Base-by-base conservation (phyloP, 768 basidiomycete species). In the Fomitopsis serialis region DNA sequence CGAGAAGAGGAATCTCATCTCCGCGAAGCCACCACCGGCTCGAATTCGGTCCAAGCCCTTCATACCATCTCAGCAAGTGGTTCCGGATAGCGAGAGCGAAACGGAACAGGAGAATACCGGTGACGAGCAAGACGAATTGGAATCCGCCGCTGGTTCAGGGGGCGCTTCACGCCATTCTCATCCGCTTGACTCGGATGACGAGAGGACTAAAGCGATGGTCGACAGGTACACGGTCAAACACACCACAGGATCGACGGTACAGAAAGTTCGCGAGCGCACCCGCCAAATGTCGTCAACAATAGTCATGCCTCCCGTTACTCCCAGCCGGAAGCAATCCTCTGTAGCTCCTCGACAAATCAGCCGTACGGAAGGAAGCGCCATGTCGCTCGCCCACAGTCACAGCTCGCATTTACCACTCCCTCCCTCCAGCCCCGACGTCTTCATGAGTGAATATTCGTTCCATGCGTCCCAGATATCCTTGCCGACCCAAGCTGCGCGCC, bases 181-280 rank as follows among this genome's bases (percentile, higher is more conserved):
- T 17, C 42, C 21, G 22, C 42, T 59, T 10, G 59, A 60, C n/a
- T 54, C 56, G 29, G 59, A 60, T 52, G 59, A 60, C 46, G 59
- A 42, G 25, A 51, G 56, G 22, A 57, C 56, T n/a, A 54, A 54
- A 19, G 43, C 40, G 35, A 49, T 57, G 54, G 52, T 57, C 13
- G 48, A 50, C 15, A 15, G 13, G 22, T 57, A 57, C 22, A 17
- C 45, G 24, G 11, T 25, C 19, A 27, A 22, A 19, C n/a, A 17
- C 13, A 23, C n/a, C n/a, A n/a, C n/a, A n/a, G n/a, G n/a, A n/a
- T n/a, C n/a, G n/a, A n/a, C n/a, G n/a, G n/a, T n/a, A n/a, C n/a
- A n/a, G n/a, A n/a, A n/a, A n/a, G n/a, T n/a, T n/a, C n/a, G 9
- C 7, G 44, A 45, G n/a, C 5, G 11, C 6, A 32, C 13, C 21